Evolutionary conservation across 345 rosid genomes (phyloP).

Genomic region (Fremontodendron californicum): DNA sequence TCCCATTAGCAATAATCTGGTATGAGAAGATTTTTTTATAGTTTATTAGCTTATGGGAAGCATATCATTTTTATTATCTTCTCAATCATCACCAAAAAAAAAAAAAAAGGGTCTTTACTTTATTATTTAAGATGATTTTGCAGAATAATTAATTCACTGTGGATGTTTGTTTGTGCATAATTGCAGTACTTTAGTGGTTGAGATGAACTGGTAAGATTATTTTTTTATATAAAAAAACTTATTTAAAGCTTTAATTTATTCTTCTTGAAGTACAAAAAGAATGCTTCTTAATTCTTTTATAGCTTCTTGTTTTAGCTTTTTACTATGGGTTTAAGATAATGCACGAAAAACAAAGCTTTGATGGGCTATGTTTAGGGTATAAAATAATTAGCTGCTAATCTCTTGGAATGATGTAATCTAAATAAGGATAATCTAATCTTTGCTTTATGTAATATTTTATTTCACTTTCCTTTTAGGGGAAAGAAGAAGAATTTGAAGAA

Average conservation of each 20-base stretch:
- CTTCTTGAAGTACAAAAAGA: constrained; percentile 16
- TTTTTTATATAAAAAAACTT: background rate
- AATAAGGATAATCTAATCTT: background rate
- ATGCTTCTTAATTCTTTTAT: background rate
- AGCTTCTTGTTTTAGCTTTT: background rate
- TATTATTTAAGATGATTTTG: constrained; percentile 5
- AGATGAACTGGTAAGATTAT: background rate
- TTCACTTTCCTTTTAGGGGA: constrained; percentile 39
- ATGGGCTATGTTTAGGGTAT: background rate
- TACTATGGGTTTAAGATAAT: background rate
- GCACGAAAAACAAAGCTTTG: background rate
- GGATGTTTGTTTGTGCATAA: background rate
- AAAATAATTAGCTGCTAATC: background rate
- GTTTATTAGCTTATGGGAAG: background rate
- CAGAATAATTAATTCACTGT: constrained; percentile 12
- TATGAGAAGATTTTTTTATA: constrained; percentile 1
- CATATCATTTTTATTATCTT: constrained; percentile 19
- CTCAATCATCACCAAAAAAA: constrained; percentile 18
- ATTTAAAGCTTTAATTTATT: constrained; percentile 8
- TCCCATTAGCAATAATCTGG: constrained; percentile 16
- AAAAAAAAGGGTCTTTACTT: background rate
- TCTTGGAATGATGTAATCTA: background rate
- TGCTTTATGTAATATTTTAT: constrained; percentile 14
- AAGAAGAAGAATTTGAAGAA: constrained; percentile 5
- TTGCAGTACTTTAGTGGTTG: background rate